Conservation (phyloP, 257 asterid genomes). For the Datura wrightii region DNA sequence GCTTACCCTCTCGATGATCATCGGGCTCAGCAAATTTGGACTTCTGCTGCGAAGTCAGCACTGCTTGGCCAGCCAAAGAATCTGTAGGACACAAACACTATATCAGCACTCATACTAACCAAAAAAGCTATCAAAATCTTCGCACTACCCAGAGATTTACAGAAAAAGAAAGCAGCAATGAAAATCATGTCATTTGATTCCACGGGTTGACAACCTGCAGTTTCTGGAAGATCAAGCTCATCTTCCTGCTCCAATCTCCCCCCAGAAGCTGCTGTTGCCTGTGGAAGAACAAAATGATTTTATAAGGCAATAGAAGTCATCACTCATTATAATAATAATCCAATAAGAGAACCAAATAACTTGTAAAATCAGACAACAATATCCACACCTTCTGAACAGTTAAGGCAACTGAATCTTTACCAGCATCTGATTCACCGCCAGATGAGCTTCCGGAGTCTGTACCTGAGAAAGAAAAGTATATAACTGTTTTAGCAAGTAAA, state of each 20-base stretch:
- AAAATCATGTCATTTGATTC: constrained; percentile 14
- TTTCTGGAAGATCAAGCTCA: constrained; percentile 28
- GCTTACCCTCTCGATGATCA: constrained; percentile 73
- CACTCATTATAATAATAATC: background rate
- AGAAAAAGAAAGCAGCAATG: background rate
- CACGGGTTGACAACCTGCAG: constrained; percentile 15
- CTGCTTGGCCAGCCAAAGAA: constrained; percentile 4
- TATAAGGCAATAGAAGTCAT: background rate
- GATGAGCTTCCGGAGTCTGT: constrained; percentile 46
- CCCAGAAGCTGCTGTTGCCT: constrained; percentile 2
- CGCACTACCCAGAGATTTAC: background rate
- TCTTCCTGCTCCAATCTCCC: background rate
- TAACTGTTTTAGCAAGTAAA: background rate
- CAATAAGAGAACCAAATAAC: background rate
- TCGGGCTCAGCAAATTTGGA: constrained; percentile 62
- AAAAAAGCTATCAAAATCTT: constrained; percentile 14
- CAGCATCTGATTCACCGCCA: constrained; percentile 55
- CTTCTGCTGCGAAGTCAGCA: constrained; percentile 47
- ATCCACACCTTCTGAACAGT: constrained; percentile 34
- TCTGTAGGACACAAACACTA: constrained; percentile 16
- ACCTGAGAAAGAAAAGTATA: constrained; percentile 39
- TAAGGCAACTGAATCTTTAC: constrained; percentile 45
- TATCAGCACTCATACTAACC: constrained; percentile 20
- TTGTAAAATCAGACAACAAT: background rate
- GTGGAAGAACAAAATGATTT: background rate